Percentiles rank a stretch among this genome's conserved stretches.
Evolutionary conservation across 768 basidiomycete species (phyloP).

Genomic region (Daedaleopsis nitida): DNA sequence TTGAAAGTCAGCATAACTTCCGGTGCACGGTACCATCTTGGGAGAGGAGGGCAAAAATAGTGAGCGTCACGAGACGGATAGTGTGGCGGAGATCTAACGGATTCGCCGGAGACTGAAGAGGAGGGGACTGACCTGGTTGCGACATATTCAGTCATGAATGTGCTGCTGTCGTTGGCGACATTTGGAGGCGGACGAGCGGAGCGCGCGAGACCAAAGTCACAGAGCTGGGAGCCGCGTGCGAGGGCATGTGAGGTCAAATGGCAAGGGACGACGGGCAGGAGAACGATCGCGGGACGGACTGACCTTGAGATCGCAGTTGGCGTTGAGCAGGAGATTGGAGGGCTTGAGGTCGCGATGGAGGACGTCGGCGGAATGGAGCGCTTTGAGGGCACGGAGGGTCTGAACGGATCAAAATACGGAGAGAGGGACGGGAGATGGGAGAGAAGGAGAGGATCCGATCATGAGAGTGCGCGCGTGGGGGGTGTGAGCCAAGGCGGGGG

Average conservation of each 20-base stretch:
- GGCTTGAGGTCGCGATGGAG: conserved; percentile 96
- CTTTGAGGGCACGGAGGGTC: conserved; percentile 92
- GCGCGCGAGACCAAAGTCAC: conserved; percentile 87
- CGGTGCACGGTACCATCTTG: conserved; percentile 94
- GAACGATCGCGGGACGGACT: conserved; percentile 14
- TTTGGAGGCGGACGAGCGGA: conserved; percentile 76
- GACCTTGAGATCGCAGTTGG: conserved; percentile 95
- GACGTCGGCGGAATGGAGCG: conserved; percentile 92
- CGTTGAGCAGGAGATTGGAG: conserved; percentile 92
- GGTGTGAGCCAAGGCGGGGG: not conserved
- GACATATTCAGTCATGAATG: conserved; percentile 92
- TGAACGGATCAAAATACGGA: conserved; percentile 28
- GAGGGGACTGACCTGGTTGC: conserved; percentile 69
- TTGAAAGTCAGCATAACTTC: conserved; percentile 99
- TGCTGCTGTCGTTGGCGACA: conserved; percentile 72
- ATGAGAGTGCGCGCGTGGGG: conserved; percentile 1
- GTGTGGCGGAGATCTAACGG: not conserved
- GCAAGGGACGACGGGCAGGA: not conserved
- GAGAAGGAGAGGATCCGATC: not conserved
- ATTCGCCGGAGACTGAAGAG: conserved; percentile 9
- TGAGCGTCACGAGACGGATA: not conserved
- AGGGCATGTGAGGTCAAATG: not conserved
- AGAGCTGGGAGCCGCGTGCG: conserved; percentile 48
- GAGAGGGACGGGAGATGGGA: not conserved
- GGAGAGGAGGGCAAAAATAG: not conserved